Base-by-base conservation (phyloP, 768 basidiomycete species). In the Termitomyces bulborhizus region DNA sequence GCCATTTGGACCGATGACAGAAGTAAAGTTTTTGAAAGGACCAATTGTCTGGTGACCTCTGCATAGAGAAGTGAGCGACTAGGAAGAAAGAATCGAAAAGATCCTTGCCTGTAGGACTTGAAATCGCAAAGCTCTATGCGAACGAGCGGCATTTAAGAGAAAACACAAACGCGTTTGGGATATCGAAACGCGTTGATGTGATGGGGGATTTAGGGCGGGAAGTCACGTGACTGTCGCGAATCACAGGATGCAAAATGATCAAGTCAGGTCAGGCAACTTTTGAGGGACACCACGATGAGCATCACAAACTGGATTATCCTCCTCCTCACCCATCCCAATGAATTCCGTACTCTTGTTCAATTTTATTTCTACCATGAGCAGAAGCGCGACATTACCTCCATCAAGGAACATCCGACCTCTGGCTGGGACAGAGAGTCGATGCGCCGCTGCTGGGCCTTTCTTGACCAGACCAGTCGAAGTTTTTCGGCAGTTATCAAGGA, bases 1-100 rank as follows among this genome's bases (percentile, higher is more conserved):
- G 55, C 97, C 96, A 86, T 99, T 98, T 36, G 97, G 96, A 21
- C 97, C 97, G 63, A 99, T 98, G 53, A 98, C 80, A 11, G 93
- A 96, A 0, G 96, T 95, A 72, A 99, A 99, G 65, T 86, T 85
- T 73, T 82, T 84, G 75, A 95, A 94, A 1, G 93, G 93, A 0
- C 93, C 94, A 46, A 95, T 92, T 29, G 82, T 81, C 68, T 93
- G 90, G 67, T 89, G 86, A 39, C 87, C 86, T 56, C 88, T 88
- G 63, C 3, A 48, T 18, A 39, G 11, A 13, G 18, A 21, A 13
- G 55, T 53, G 34, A 36, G 27, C 16, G 0, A 1, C 6, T 37
- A 13, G 48, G 27, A 26, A 42, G 15, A 1, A 26, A 27, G 41
- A 42, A n/a, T 9, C 1, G 21, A 9, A 65, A 73, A 43, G 21